phyloP scores from a whole-genome alignment of 1,284 basidiomycete genomes.

The Rhodotorula sp. region DNA sequence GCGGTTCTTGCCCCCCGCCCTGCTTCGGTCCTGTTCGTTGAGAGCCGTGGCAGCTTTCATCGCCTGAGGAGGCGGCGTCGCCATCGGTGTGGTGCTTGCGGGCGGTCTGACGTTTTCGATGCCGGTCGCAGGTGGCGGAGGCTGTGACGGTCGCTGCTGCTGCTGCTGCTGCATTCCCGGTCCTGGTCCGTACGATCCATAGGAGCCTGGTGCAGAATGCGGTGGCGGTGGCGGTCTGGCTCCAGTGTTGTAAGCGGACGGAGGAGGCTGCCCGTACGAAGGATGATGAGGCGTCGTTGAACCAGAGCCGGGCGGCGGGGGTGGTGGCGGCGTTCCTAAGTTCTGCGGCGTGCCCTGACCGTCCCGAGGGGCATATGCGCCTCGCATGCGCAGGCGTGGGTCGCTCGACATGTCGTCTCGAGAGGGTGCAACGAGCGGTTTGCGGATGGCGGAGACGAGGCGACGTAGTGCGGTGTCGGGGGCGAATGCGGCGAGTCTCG shows the following conservation, averaged over 20 bases:
- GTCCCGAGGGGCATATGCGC: conserved; percentile 14
- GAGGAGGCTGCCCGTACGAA: not conserved
- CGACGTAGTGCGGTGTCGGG: too few species aligned
- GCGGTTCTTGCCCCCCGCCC: conserved; percentile 5
- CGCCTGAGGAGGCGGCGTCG: conserved; percentile 16
- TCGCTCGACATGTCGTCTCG: conserved; percentile 21
- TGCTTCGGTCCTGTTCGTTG: conserved; percentile 4
- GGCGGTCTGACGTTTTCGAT: conserved; percentile 10
- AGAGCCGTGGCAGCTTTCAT: not conserved
- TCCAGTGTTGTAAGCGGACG: not conserved
- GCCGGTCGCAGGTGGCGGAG: not conserved
- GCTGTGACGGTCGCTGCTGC: not conserved
- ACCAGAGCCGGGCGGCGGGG: not conserved
- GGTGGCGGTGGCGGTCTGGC: not conserved
- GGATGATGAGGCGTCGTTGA: not conserved
- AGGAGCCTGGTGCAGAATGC: not conserved
- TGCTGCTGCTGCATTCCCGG: not conserved
- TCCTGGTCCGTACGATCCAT: not conserved
- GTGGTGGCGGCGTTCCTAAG: not conserved
- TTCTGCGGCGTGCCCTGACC: not conserved
- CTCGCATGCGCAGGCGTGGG: conserved; percentile 18
- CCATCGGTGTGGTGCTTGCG: conserved; percentile 8
- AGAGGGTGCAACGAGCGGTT: too few species aligned
- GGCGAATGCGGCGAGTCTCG: too few species aligned
- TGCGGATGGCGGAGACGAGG: too few species aligned